Base-by-base conservation (phyloP, 176 grass and related monocot genomes). In the Chloris gayana region DNA sequence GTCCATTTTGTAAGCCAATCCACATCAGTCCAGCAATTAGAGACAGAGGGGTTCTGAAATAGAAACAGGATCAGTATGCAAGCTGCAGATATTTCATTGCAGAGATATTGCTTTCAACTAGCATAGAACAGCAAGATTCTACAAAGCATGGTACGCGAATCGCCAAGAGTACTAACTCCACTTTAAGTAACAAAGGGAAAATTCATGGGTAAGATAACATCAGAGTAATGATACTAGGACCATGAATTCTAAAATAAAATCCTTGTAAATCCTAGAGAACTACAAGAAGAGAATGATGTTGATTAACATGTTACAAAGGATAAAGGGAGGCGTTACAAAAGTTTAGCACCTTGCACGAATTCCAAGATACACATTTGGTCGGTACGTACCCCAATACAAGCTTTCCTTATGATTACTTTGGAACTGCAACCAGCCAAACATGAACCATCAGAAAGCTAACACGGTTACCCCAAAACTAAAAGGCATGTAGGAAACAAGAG, bases 11-110 rank as follows among this genome's bases (percentile, higher is more conserved):
- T 79, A 93, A 88, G 75, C 81, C 84, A 85, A 98, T 86, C 96
- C 96, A 98, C 96, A 98, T 98, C 57, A 98, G 71, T 41, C 96
- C 96, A 79, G 93, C 88, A 86, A 95, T 95, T 61, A 98, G 56
- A 21, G 96, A 98, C 44, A 53, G 31, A 0, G 90, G 88, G 22
- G 86, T 93, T 89, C 96, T 98, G 92, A 81, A 91, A 83, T 68
- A 73, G 19, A 84, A 79, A 85, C n/a, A 35, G 73, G 12, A 69
- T 64, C 39, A 87, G 71, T 38, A 64, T 34, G n/a, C 67, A 91
- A 31, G 37, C 77, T 25, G 37, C 73, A 27, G 46, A 78, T 39
- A 19, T 45, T 6, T 68, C 19, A 58, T 77, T 61, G 35, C 26
- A 70, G 22, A 64, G 27, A 72, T 17, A 58, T 37, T 72, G 35